Evolutionary conservation across 2,329 filamentous ascomycete species (phyloP), one percentile per base, ranked within the genome.

Genomic region (Curvularia verruculosa): DNA sequence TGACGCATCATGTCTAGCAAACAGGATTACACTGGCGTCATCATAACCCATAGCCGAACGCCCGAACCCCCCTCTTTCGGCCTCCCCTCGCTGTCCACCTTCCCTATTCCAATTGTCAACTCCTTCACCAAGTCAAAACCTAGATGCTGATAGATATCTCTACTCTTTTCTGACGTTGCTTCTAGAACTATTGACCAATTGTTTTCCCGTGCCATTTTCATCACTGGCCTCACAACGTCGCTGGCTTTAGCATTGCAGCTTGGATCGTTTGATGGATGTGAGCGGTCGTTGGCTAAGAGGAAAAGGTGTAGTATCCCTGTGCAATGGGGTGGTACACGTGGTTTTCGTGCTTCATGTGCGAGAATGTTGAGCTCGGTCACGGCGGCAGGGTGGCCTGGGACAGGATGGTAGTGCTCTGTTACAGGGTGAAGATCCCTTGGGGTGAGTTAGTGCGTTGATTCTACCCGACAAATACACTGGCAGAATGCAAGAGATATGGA

Each of bases 151-250:
- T 59, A 59, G 1, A 59, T 28, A 37, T 56, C 53, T 12, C 53
- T 52, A 18, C 53, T 43, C 21, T 37, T 39, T 23, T 45, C 29
- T 1, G 44, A 36, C 34, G 57, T 59, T 1, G 57, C 46, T 23
- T 59, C 53, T 19, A 59, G 19, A n/a, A 56, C 49, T 12, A 47
- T 49, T 8, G 52, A 39, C 57, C 57, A 59, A 9, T 39, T 45
- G 10, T 49, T 44, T 34, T 56, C 53, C 26, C 31, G 48, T 19
- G 57, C 57, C 39, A 59, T 53, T 6, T 46, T 39, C 18, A 59
- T 28, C 8, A 59, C 47, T 1, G 57, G 57, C n/a, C 52, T 50
- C 12, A 59, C 31, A 1, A 59, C 49, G 5, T 56, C 40, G n/a
- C 53, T 52, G 2, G 43, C 52, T 49, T 52, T 56, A 2, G 24